These are phyloP conservation scores for Saccharomycopsis sp. DNA, from an alignment of 805 yeast genomes.

Conservation along the genomic window DNA sequence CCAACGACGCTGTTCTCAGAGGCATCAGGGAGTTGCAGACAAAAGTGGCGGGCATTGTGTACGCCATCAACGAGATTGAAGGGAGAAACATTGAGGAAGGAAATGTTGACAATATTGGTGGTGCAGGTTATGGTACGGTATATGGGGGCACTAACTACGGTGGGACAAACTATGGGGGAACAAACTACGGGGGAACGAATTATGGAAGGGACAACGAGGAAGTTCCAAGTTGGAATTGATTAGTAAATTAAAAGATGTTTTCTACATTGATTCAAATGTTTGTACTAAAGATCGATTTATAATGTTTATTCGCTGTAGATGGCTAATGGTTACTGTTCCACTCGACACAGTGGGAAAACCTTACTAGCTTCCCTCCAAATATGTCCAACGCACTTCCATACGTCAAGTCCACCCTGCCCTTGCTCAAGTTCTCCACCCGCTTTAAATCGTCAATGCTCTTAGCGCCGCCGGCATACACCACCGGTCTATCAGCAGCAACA, in stretches of 20 bases:
- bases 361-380: constrained; percentile 82
- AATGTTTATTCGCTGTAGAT: no score
- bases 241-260: no score
- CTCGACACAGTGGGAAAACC: constrained; percentile 58
- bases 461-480: constrained; percentile 98
- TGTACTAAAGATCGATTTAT: no score
- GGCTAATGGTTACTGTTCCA: constrained; percentile 56
- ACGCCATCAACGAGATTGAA: constrained; percentile 50
- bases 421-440: constrained; percentile 56
- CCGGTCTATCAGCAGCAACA: constrained; percentile 28
- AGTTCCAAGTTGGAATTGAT: no score
- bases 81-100: constrained; percentile 36
- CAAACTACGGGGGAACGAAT: constrained; percentile 22
- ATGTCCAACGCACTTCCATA: constrained; percentile 90
- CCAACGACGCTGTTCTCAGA: constrained; percentile 80
- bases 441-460: constrained; percentile 58
- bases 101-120: constrained; percentile 40
- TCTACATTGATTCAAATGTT: no score
- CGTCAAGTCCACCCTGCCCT: constrained; percentile 83
- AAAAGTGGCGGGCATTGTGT: constrained; percentile 80
- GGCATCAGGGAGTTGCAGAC: constrained; percentile 80
- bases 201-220: constrained; percentile 29
- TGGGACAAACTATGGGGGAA: constrained; percentile 24
- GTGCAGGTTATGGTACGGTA: constrained; percentile 30
- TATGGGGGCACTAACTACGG: constrained; percentile 28